Evolutionary conservation across 495 filamentous ascomycete genomes (phyloP), one percentile per base, ranked within the genome.

Genomic region (Parathielavia appendiculata): DNA sequence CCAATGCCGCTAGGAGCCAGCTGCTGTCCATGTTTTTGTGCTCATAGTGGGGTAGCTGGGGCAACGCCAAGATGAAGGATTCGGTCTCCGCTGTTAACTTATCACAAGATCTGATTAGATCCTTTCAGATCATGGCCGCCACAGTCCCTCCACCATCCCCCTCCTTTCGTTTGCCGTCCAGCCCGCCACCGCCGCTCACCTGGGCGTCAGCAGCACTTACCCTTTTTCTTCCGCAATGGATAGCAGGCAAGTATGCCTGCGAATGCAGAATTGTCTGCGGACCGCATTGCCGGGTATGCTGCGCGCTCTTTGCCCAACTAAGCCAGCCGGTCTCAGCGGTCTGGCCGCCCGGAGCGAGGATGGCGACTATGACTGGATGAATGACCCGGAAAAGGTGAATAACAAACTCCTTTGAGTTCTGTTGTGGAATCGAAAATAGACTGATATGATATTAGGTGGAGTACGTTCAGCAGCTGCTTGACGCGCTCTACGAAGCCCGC

Each of bases 391-490:
- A 17, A 67, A 66, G 39, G 62, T 30, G 26, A 30, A 30, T 6
- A 6, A 30, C n/a, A n/a, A 6, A 30, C 6, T 30, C 26, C 6
- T 30, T 6, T 30, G 26, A 30, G 6, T 30, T 6, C 6, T 30
- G 26, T 6, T 6, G 6, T 3, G 26, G 26, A 6, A n/a, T n/a
- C 6, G 26, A 6, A 30, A 30, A 30, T 30, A 30, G 6, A 30
- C 6, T 30, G 26, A 30, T 30, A 30, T 30, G 26, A 30, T 2
- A 30, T 30, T 6, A 30, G 26, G 26, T 69, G 10, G 54, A 66
- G 32, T 76, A 74, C 22, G 40, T 76, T 12, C 54, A 57, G n/a
- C 39, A 65, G 10, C 55, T 76, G 10, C 69, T 75, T 44, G 35
- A 58, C 11, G 58, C 65, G 14, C 60, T 75, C 38, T 69, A 64